A percentile compares a stretch with the other conserved stretches of the same genome.
Evolutionary conservation across 1,284 basidiomycete genomes (phyloP).

Genomic region (Cutaneotrichosporon cutaneum): DNA sequence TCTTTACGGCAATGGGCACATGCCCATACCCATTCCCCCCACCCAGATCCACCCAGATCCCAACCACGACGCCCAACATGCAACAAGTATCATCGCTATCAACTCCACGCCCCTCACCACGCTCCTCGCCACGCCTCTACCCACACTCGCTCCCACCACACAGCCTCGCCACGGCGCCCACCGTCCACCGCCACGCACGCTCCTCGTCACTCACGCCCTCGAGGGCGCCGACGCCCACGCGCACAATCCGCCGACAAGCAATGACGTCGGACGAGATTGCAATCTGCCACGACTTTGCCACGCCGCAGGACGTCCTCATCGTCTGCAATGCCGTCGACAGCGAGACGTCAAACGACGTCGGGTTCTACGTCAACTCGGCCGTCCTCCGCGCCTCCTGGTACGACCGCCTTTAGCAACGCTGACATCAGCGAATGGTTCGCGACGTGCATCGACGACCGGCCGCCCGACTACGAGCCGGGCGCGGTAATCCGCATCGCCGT

Average conservation of each 20-base stretch:
- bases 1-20: too few species aligned
- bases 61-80: too few species aligned
- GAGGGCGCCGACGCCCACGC: neutral
- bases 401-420: too few species aligned
- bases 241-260: neutral
- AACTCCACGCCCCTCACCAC: too few species aligned
- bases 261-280: neutral
- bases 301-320: slow-evolving; percentile 1
- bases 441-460: neutral
- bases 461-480: neutral
- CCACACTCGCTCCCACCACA: too few species aligned
- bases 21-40: too few species aligned
- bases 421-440: neutral
- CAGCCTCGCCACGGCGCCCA: too few species aligned
- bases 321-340: neutral
- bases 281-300: neutral
- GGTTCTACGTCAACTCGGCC: slow-evolving; percentile 4
- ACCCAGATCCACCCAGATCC: too few species aligned
- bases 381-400: neutral
- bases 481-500: neutral
- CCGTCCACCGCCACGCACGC: too few species aligned
- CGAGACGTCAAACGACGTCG: neutral
- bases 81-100: too few species aligned
- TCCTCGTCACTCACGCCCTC: neutral
- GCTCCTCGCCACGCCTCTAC: too few species aligned